Base-by-base conservation (phyloP, 2,329 filamentous ascomycete genomes). In the Scedosporium aurantiacum region DNA sequence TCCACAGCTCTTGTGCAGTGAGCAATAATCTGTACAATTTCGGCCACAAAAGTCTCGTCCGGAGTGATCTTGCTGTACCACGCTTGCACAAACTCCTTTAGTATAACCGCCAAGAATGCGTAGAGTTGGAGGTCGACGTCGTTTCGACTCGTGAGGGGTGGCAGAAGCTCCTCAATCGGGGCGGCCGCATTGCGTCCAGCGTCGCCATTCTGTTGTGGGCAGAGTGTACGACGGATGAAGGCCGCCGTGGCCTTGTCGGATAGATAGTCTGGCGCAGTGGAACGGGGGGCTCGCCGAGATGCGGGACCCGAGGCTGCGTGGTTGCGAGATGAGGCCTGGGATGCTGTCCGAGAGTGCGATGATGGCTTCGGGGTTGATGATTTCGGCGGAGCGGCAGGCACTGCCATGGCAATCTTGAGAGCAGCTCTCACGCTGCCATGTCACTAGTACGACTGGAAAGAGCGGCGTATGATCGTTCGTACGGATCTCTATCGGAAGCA, bases 1-100 rank as follows among this genome's bases (percentile, higher is more conserved):
- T 97, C 94, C 63, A 99, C 75, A 6, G 87, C 90, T 62, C 90
- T 82, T 47, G 91, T 96, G 73, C 90, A 94, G 74, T 97, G 93
- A 47, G 93, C 94, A 68, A 97, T 89, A 66, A 96, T 87, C 69
- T 91, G 90, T 60, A 97, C 81, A 62, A 97, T 82, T 76, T 97
- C 92, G 66, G 88, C 87, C 63, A 94, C 86, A 70, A 99, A 95
- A 12, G 84, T 81, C 70, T 92, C 89, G 74, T 99, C 93, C 3
- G 91, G 85, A 1, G 93, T 97, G 72, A 99, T 94, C 72, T 88
- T 93, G 65, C 80, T 81, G 77, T 99, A 99, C 94, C 94, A 99
- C 37, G 85, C 86, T 72, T 94, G 87, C 43, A 99, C 89, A 71
- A 91, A 96, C 65, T 97, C 91, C 69, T 89, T 86, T 68, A 97